Evolutionary conservation across 1,139 yeast genomes (phyloP), one percentile per base, ranked within the genome.

Genomic region (Yamadazyma oceani): DNA sequence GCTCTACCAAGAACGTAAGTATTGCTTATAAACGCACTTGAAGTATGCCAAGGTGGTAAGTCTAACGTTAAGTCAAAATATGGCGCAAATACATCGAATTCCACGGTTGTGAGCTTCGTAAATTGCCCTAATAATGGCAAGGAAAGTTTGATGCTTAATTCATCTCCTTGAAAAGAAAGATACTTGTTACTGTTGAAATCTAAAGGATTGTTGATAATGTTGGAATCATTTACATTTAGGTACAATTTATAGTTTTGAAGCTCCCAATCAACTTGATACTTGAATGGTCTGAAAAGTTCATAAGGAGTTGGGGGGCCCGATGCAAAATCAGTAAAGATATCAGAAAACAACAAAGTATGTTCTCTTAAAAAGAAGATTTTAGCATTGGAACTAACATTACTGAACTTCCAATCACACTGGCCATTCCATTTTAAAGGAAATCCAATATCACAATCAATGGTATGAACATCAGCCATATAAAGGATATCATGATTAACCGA

Each of bases 1-100:
- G 88, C 79, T 40, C 80, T 66, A 0, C 96, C 97, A 41, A 69
- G 56, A 21, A 82, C 64, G 31, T 76, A 78, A 14, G 78, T 74
- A 19, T 73, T 69, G 35, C 72, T 73, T 63, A 85, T 59, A 48
- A 90, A 92, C 34, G 85, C 82, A 46, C 81, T 75, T 13, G 81
- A 66, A 0, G 97, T 89, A 54, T 88, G 95, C 96, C 97, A 92
- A 0, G 92, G 84, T 0, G 97, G 97, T 0, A 94, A 78, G 42
- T 82, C 85, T 5, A 90, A 60, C 1, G 76, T 66, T 34, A 90
- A 54, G 37, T 82, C 76, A 48, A 88, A 79, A 36, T 62, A 62
- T 0, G 88, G 80, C 0, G 96, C 84, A 27, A 50, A 49, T 2
- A 88, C 50, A 1, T 61, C 58, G 49, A 75, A 87, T 5, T 71